phyloP scores from a whole-genome alignment of 495 filamentous ascomycete genomes.

The Xylaria telfairii region DNA sequence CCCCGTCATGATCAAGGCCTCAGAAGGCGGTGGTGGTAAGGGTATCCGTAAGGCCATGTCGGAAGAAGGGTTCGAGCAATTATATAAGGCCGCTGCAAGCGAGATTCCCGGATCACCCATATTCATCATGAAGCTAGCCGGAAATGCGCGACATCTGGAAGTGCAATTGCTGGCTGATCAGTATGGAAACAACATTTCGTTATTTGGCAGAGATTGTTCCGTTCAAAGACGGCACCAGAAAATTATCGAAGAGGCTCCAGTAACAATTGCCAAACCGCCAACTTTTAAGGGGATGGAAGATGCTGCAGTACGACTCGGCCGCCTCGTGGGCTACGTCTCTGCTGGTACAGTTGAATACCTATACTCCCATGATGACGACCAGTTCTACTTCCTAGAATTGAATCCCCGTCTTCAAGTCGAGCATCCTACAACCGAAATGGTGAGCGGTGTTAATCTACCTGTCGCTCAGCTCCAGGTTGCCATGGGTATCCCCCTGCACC shows the following conservation, averaged over 20 bases:
- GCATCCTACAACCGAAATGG: constrained; percentile 99
- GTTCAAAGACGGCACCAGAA: constrained; percentile 99
- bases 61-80: constrained; percentile 79
- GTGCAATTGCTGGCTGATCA: constrained; percentile 97
- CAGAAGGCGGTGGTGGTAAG: constrained; percentile 99
- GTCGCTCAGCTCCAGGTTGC: constrained; percentile 98
- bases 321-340: constrained; percentile 96
- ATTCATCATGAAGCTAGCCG: constrained; percentile 99
- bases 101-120: constrained; percentile 99
- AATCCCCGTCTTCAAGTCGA: constrained; percentile 99
- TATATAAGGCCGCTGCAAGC: constrained; percentile 94
- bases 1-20: constrained; percentile 99
- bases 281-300: constrained; percentile 98
- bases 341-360: constrained; percentile 99
- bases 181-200: constrained; percentile 99
- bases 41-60: constrained; percentile 95
- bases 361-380: constrained; percentile 97
- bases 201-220: constrained; percentile 98
- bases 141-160: constrained; percentile 94
- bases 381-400: constrained; percentile 99
- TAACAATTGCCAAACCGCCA: constrained; percentile 85
- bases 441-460: constrained; percentile 94
- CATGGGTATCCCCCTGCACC: constrained; percentile 96
- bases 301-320: constrained; percentile 91
- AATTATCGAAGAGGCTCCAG: constrained; percentile 98